Conservation (phyloP, 805 yeast genomes). For the Candida xiaguanensis region DNA sequence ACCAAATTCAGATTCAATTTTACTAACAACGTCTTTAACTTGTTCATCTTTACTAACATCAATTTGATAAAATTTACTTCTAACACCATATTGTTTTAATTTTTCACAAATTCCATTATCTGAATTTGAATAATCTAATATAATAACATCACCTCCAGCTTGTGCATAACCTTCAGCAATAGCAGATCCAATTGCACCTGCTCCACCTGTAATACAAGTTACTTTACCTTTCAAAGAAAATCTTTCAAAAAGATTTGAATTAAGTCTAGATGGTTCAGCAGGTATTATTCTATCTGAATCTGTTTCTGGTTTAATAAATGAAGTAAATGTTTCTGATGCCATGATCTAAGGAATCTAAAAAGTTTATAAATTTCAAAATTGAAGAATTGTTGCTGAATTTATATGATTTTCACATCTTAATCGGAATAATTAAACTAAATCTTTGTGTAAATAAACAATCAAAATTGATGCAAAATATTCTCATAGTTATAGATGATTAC, state of each 20-base stretch:
- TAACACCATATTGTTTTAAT: constrained; percentile 6
- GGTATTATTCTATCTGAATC: constrained; percentile 9
- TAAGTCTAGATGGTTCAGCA: constrained; percentile 12
- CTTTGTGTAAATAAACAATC: too few relatives aligned
- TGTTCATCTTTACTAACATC: constrained; percentile 38
- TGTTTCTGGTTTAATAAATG: constrained; percentile 11
- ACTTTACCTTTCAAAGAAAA: constrained; percentile 29
- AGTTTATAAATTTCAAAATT: too few relatives aligned
- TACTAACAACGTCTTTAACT: constrained; percentile 30
- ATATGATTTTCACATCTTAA: constrained; percentile 1
- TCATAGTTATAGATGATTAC: not conserved
- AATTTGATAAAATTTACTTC: constrained; percentile 25
- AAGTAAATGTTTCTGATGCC: constrained; percentile 7
- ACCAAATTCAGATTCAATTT: constrained; percentile 30
- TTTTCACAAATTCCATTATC: constrained; percentile 20
- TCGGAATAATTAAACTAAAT: too few relatives aligned
- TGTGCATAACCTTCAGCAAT: constrained; percentile 36
- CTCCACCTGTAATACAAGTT: constrained; percentile 37
- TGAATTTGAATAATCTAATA: constrained; percentile 35
- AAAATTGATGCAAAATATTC: not conserved
- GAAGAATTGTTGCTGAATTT: too few relatives aligned
- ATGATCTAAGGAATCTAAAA: too few relatives aligned
- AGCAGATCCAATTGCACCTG: constrained; percentile 35
- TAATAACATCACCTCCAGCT: constrained; percentile 37
- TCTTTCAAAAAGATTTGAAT: constrained; percentile 24